Percentiles rank a stretch among this genome's conserved stretches.
phyloP scores from a whole-genome alignment of 129 eudicot genomes.

The Rutidosis leptorrhynchoides region DNA sequence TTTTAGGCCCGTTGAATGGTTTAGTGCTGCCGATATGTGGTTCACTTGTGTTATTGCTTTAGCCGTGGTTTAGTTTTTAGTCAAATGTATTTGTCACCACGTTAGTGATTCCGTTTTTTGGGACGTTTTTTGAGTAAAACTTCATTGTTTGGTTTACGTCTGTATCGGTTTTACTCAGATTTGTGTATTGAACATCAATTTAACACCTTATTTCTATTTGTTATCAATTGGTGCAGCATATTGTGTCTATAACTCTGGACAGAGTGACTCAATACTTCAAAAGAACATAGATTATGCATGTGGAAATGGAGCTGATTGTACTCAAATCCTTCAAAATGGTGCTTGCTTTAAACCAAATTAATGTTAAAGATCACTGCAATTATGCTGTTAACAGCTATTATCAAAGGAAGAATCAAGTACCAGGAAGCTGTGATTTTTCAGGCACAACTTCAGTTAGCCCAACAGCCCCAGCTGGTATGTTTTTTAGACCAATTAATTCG shows the following conservation, averaged over 20 bases:
- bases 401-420: conserved; percentile 42
- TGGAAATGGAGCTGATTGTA: too few species aligned
- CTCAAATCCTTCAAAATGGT: conserved; percentile 52
- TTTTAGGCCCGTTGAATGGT: too few species aligned
- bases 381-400: conserved; percentile 81
- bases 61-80: too few species aligned
- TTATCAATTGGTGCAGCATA: conserved; percentile 50
- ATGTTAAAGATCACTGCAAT: conserved; percentile 68
- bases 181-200: not conserved
- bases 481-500: too few species aligned
- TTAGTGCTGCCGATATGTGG: too few species aligned
- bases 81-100: too few species aligned
- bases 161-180: conserved; percentile 19
- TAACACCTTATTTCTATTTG: not conserved
- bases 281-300: conserved; percentile 85
- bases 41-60: too few species aligned
- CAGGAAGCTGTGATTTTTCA: conserved; percentile 53
- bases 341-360: conserved; percentile 71
- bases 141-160: too few species aligned
- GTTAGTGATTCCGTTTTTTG: too few species aligned
- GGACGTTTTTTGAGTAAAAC: too few species aligned
- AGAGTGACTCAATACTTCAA: conserved; percentile 47
- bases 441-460: conserved; percentile 34
- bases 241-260: conserved; percentile 58
- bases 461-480: conserved; percentile 50